Evolutionary conservation across 371 early-diverging fungal genomes (phyloP).

Genomic region (Blakeslea trispora): DNA sequence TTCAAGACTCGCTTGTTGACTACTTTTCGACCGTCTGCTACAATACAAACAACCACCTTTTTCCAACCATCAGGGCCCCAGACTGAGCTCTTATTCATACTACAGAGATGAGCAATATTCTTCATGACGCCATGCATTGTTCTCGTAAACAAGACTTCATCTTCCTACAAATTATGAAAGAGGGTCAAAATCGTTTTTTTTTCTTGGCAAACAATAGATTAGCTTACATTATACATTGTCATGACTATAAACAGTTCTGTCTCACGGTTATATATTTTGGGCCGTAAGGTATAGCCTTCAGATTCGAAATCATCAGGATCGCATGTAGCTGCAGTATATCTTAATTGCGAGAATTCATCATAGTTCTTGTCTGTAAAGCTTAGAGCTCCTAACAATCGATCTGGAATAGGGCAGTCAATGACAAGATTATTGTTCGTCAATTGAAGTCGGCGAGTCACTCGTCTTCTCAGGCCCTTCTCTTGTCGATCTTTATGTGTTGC

Average conservation of each 20-base stretch:
- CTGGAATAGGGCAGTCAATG: slow-evolving; percentile 70
- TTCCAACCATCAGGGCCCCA: slow-evolving; percentile 86
- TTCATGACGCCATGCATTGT: slow-evolving; percentile 79
- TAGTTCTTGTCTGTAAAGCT: slow-evolving; percentile 24
- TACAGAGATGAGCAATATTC: slow-evolving; percentile 79
- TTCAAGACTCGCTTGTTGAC: slow-evolving; percentile 57
- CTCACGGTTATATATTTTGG: slow-evolving; percentile 67
- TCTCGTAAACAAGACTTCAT: slow-evolving; percentile 66
- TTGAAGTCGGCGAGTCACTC: slow-evolving; percentile 43
- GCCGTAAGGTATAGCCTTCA: slow-evolving; percentile 76
- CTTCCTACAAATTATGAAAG: slow-evolving; percentile 44
- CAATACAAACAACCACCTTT: slow-evolving; percentile 83
- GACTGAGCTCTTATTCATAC: slow-evolving; percentile 50
- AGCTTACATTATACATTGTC: slow-evolving; percentile 54
- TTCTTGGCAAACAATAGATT: not conserved
- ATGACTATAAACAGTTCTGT: slow-evolving; percentile 88
- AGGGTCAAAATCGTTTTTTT: not conserved
- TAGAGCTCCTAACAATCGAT: slow-evolving; percentile 41
- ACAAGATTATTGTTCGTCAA: slow-evolving; percentile 72
- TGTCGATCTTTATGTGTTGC: not conserved
- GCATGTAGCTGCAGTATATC: slow-evolving; percentile 80
- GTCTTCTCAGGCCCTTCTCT: slow-evolving; percentile 4
- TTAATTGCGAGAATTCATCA: slow-evolving; percentile 71
- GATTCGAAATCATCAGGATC: slow-evolving; percentile 79
- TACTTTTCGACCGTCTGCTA: slow-evolving; percentile 82